Evolutionary conservation across 257 asterid species (phyloP).

Genomic region (Petrea volubilis): DNA sequence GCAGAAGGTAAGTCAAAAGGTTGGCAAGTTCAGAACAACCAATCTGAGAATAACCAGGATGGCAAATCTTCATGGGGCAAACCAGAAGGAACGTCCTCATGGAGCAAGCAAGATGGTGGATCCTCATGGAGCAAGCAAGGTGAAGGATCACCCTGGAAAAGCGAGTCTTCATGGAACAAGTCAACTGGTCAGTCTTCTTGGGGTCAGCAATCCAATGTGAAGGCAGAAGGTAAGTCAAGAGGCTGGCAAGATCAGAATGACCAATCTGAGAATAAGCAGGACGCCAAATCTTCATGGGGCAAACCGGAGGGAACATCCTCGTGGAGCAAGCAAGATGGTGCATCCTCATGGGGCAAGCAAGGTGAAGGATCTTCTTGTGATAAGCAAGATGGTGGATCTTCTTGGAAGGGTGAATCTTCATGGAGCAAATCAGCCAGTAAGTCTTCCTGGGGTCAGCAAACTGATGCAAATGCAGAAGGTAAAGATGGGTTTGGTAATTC

Average conservation of each 20-base stretch:
- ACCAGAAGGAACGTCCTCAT: constrained; percentile 19
- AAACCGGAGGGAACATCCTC: constrained; percentile 23
- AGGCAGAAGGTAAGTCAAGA: constrained; percentile 8
- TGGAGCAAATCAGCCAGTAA: constrained; percentile 28
- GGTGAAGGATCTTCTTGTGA: constrained; percentile 39
- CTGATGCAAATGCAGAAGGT: constrained; percentile 30
- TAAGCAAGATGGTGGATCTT: constrained; percentile 31
- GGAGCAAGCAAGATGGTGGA: constrained; percentile 38
- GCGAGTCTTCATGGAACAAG: constrained; percentile 49
- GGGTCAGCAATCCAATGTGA: constrained; percentile 32
- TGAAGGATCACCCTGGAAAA: constrained; percentile 37
- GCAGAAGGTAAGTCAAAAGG: constrained; percentile 10
- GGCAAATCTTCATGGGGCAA: constrained; percentile 33
- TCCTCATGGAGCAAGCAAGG: constrained; percentile 46
- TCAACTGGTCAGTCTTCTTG: constrained; percentile 32
- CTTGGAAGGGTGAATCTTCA: constrained; percentile 37
- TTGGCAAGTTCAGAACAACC: constrained; percentile 16
- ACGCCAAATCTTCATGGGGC: constrained; percentile 30
- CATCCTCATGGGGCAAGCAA: constrained; percentile 39
- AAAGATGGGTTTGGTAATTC: constrained; percentile 34
- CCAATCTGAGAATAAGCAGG: not conserved
- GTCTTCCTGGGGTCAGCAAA: constrained; percentile 35
- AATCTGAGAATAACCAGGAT: not conserved
- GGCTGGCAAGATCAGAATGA: constrained; percentile 20
- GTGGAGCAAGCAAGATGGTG: constrained; percentile 36